Evolutionary conservation across 805 yeast genomes (phyloP), one percentile per base, ranked within the genome.

Genomic region (Debaryomyces prosopidis): DNA sequence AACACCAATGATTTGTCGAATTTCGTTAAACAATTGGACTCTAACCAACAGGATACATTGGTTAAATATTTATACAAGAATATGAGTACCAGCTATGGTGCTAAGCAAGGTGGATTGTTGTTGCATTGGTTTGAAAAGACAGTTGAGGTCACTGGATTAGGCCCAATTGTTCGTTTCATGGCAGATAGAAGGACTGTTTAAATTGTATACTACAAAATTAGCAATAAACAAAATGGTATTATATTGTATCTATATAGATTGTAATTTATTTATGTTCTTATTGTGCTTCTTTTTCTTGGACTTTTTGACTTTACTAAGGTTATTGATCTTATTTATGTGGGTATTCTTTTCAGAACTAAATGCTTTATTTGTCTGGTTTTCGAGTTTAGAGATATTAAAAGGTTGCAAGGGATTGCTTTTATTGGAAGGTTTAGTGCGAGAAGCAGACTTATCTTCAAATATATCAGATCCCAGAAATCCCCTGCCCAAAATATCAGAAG

Each of bases 61-160:
- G 75, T 90, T 38, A 94, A 94, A 63, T 88, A 87, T 63, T 71
- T 94, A 43, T 94, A 91, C 68, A 85, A 84, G 58, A 89, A 89
- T 26, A 89, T 94, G 96, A 72, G 83, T 37, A 69, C 84, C 9
- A 77, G 84, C 26, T 83, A 81, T 53, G 91, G 94, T 9, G 88
- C 89, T 52, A 87, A 85, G 57, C 89, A 85, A 51, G 96, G 97
- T 15, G 96, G 96, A 39, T 76, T 85, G 39, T 66, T 94, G 54
- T 79, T 94, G 55, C 81, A 85, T 27, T 94, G 99, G 99, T 89
- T 85, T 62, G 97, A 92, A 55, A 90, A 89, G 68, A 80, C 92
- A 15, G 84, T 89, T 31, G 95, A 86, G 49, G 70, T 80, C 16
- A 81, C 91, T 12, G 98, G 98, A 15, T 84, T 86, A 60, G 96